A percentile compares a stretch with the other conserved stretches of the same genome.
Evolutionary conservation across 2,329 filamentous ascomycete species (phyloP).

Genomic region (Paraphoma sp.): DNA sequence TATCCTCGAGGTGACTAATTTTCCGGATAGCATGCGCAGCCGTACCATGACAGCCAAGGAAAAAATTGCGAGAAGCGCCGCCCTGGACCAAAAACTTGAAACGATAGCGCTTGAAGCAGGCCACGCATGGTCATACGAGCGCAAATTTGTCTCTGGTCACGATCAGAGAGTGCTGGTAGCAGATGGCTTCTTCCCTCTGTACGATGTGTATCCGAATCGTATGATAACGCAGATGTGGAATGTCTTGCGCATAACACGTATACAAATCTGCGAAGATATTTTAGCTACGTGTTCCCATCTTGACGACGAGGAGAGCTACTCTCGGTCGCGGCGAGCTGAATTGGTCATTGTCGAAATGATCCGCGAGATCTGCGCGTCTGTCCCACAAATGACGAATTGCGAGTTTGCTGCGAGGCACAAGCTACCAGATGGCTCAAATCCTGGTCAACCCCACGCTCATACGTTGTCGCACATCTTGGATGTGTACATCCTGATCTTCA

Average conservation of each 20-base stretch:
- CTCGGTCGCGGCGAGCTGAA: constrained; percentile 8
- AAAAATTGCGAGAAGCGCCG: constrained; percentile 16
- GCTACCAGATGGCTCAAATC: constrained; percentile 7
- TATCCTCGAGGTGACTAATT: constrained; percentile 33
- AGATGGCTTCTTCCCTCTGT: constrained; percentile 19
- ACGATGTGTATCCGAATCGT: constrained; percentile 38
- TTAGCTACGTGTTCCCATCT: constrained; percentile 8
- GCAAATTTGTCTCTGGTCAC: constrained; percentile 5
- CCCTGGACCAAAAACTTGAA: constrained; percentile 32
- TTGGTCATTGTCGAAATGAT: constrained; percentile 28
- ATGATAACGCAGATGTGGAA: constrained; percentile 42
- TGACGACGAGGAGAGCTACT: constrained; percentile 1
- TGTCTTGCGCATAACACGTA: constrained; percentile 37
- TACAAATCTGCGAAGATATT: constrained; percentile 39
- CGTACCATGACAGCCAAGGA: constrained; percentile 8
- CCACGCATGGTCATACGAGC: constrained; percentile 18
- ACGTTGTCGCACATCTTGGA: constrained; percentile 21
- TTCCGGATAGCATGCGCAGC: constrained; percentile 23
- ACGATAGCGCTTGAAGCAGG: constrained; percentile 26
- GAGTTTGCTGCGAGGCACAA: constrained; percentile 22
- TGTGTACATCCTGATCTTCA: constrained; percentile 23
- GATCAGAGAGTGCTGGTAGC: constrained; percentile 6
- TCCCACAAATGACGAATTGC: constrained; percentile 41
- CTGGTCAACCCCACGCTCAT: constrained; percentile 12
- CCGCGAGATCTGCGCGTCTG: constrained; percentile 40